Conservation (phyloP, 2,329 filamentous ascomycete species). For the Hortaea werneckii region DNA sequence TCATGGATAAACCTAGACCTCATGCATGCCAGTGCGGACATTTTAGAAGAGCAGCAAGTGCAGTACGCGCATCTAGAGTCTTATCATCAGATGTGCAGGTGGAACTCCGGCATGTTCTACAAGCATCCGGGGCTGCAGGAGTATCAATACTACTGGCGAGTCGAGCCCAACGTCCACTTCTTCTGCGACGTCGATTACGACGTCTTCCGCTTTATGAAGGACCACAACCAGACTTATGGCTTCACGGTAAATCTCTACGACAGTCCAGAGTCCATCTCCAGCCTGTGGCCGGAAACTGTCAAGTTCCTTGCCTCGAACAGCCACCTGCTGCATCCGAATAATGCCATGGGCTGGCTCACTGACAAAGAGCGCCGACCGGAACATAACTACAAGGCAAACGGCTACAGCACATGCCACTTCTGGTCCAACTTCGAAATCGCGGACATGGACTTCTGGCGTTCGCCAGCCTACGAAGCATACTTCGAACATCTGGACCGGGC, state of each 20-base stretch:
- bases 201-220: constrained; percentile 94
- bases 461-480: constrained; percentile 84
- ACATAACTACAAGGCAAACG: constrained; percentile 71
- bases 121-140: constrained; percentile 79
- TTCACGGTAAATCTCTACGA: constrained; percentile 98
- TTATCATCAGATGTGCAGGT: constrained; percentile 98
- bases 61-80: constrained; percentile 84
- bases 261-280: constrained; percentile 72
- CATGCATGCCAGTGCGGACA: constrained; percentile 71
- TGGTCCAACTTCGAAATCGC: constrained; percentile 99
- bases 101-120: constrained; percentile 98
- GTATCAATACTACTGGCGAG: constrained; percentile 92
- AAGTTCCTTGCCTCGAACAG: constrained; percentile 76
- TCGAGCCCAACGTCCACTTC: constrained; percentile 97
- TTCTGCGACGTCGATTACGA: constrained; percentile 99
- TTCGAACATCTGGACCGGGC: constrained; percentile 90
- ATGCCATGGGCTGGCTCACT: constrained; percentile 77
- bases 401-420: constrained; percentile 97
- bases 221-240: constrained; percentile 97
- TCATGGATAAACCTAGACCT: constrained; percentile 86
- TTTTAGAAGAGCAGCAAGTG: constrained; percentile 73
- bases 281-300: constrained; percentile 88
- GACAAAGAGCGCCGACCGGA: constrained; percentile 68
- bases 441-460: constrained; percentile 86
- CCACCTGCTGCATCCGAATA: constrained; percentile 70